Evolutionary conservation across 768 basidiomycete species (phyloP).

Genomic region (Auricularia cornea): DNA sequence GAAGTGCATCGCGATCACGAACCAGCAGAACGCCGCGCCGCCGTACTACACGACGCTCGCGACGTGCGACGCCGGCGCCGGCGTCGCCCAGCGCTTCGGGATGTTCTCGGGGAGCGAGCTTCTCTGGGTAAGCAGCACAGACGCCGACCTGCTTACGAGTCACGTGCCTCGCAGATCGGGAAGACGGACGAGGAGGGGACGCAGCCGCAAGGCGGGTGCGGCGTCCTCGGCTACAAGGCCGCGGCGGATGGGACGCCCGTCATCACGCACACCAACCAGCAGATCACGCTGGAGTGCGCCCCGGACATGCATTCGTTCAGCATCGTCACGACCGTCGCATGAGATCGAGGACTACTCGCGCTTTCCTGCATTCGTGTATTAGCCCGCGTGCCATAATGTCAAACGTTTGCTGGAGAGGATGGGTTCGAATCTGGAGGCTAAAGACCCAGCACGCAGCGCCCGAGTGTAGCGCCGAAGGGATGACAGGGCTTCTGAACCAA

Average conservation of each 20-base stretch:
- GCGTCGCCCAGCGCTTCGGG: not conserved
- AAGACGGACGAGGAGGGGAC: not conserved
- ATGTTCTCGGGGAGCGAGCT: not conserved
- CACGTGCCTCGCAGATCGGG: not conserved
- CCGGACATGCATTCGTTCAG: not conserved
- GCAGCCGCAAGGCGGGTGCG: not conserved
- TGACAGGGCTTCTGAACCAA: too few relatives aligned
- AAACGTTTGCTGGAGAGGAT: too few relatives aligned
- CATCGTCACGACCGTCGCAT: too few relatives aligned
- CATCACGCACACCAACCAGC: not conserved
- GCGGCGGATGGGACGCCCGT: not conserved
- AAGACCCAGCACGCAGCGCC: too few relatives aligned
- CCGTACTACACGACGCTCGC: not conserved
- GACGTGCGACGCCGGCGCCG: not conserved
- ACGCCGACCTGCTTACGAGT: too few relatives aligned
- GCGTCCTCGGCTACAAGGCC: not conserved
- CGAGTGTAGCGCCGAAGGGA: too few relatives aligned
- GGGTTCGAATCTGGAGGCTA: too few relatives aligned
- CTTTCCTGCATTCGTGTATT: too few relatives aligned
- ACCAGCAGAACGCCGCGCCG: not conserved
- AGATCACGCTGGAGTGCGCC: not conserved
- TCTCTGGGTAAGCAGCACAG: too few relatives aligned
- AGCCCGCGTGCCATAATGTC: too few relatives aligned
- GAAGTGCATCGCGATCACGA: not conserved
- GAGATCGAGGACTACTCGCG: too few relatives aligned